Conservation (phyloP, 2,329 filamentous ascomycete genomes). For the Aspergillus pseudonomiae region DNA sequence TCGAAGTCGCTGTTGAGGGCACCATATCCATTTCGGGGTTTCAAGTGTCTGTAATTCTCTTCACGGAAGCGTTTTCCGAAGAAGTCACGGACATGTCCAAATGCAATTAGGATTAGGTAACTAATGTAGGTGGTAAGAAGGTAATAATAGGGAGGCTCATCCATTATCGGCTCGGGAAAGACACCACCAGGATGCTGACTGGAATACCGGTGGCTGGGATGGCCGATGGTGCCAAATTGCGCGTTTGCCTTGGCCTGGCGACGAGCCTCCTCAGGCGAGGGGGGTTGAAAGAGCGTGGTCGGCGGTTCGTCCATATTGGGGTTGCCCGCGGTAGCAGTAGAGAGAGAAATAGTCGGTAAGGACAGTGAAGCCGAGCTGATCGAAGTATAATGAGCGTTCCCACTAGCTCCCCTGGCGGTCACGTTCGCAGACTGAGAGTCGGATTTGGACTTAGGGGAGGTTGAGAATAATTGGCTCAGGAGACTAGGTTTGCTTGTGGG, state of each 20-base stretch:
- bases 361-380: constrained; percentile 74
- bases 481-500: constrained; percentile 69
- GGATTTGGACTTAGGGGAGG: constrained; percentile 74
- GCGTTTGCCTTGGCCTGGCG: constrained; percentile 77
- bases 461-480: constrained; percentile 80
- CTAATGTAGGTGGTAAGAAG: constrained; percentile 97
- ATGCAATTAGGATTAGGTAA: constrained; percentile 92
- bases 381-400: constrained; percentile 53
- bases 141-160: constrained; percentile 96
- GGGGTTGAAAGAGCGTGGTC: constrained; percentile 84
- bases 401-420: constrained; percentile 68
- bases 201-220: constrained; percentile 81
- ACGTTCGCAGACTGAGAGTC: constrained; percentile 55
- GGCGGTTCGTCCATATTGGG: constrained; percentile 72
- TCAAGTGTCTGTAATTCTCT: constrained; percentile 82
- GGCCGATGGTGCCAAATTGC: constrained; percentile 85
- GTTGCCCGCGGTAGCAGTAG: constrained; percentile 78
- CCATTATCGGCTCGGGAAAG: constrained; percentile 82
- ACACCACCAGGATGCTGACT: constrained; percentile 83
- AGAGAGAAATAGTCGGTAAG: constrained; percentile 88
- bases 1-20: constrained; percentile 98
- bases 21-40: constrained; percentile 84
- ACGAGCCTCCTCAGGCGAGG: constrained; percentile 78
- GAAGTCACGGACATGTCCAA: constrained; percentile 94
- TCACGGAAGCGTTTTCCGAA: constrained; percentile 95